Percentiles rank a stretch among this genome's conserved stretches.
Evolutionary conservation across 2,329 filamentous ascomycete genomes (phyloP).

Genomic region (Leptographium flavum): DNA sequence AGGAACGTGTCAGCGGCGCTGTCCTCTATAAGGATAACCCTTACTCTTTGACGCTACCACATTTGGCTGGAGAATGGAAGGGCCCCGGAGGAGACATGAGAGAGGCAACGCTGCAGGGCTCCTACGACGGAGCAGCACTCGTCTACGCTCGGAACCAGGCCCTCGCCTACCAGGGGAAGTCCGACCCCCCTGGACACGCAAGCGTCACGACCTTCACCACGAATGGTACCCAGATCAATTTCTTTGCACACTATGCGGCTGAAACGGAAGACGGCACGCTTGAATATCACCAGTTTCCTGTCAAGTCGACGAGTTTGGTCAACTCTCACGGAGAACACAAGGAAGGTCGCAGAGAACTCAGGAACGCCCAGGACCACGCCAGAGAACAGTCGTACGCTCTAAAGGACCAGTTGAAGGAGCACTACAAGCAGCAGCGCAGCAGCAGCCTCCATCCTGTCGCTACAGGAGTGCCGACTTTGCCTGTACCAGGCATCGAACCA

Average conservation of each 20-base stretch:
- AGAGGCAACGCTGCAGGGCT: constrained; percentile 10
- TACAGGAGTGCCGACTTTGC: no score
- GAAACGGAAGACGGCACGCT: no score
- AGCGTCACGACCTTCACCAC: constrained; percentile 15
- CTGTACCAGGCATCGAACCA: no score
- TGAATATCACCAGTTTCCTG: no score
- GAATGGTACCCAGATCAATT: constrained; percentile 13
- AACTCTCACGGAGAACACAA: no score
- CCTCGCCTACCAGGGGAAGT: constrained; percentile 10
- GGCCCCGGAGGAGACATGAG: constrained; percentile 6
- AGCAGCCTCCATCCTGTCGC: no score
- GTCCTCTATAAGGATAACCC: no score
- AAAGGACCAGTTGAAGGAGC: constrained; percentile 8
- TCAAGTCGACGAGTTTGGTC: no score
- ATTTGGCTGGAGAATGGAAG: constrained; percentile 16
- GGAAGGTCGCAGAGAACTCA: no score
- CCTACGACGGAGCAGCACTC: constrained; percentile 15
- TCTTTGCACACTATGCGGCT: constrained; percentile 15
- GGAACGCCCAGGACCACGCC: no score
- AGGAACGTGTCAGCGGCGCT: neutral
- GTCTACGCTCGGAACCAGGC: constrained; percentile 16
- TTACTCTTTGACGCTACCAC: constrained; percentile 16
- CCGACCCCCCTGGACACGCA: constrained; percentile 11
- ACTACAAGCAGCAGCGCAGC: no score
- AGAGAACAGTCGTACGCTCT: no score